These are phyloP conservation scores for Calycina marina DNA, from an alignment of 2,329 filamentous ascomycete genomes.

Conservation along the genomic window DNA sequence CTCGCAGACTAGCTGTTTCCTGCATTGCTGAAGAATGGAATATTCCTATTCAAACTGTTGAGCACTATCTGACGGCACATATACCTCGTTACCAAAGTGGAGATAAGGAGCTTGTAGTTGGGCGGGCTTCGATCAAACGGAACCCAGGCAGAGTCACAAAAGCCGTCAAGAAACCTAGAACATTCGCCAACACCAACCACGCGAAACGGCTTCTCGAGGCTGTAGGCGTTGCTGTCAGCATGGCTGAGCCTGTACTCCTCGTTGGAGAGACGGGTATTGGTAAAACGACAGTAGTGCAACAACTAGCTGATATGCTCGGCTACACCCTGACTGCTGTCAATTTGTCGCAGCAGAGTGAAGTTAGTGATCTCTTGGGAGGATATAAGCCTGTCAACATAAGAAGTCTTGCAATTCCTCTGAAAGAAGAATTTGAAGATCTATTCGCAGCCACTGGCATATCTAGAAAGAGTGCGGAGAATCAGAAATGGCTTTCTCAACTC, in stretches of 20 bases:
- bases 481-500: conserved; percentile 70
- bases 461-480: conserved; percentile 60
- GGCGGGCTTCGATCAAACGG: conserved; percentile 45
- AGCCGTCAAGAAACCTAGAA: conserved; percentile 38
- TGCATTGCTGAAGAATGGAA: conserved; percentile 78
- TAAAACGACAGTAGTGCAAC: conserved; percentile 93
- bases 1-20: conserved; percentile 44
- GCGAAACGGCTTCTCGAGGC: conserved; percentile 78
- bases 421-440: conserved; percentile 85
- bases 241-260: conserved; percentile 78
- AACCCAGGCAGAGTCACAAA: conserved; percentile 30
- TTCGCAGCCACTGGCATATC: conserved; percentile 80
- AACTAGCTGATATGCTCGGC: conserved; percentile 70
- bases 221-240: conserved; percentile 66
- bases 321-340: conserved; percentile 88
- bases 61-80: conserved; percentile 62
- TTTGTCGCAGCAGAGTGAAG: conserved; percentile 93
- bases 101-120: conserved; percentile 44
- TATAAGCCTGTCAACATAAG: conserved; percentile 93
- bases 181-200: conserved; percentile 80
- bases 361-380: conserved; percentile 84
- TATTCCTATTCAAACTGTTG: conserved; percentile 65
- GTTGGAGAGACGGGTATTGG: conserved; percentile 99
- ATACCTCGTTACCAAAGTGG: conserved; percentile 54
- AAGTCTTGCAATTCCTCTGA: conserved; percentile 73